Evolutionary conservation across 2,329 filamentous ascomycete genomes (phyloP), one percentile per base, ranked within the genome.

Genomic region (Hypomyces rosellus): DNA sequence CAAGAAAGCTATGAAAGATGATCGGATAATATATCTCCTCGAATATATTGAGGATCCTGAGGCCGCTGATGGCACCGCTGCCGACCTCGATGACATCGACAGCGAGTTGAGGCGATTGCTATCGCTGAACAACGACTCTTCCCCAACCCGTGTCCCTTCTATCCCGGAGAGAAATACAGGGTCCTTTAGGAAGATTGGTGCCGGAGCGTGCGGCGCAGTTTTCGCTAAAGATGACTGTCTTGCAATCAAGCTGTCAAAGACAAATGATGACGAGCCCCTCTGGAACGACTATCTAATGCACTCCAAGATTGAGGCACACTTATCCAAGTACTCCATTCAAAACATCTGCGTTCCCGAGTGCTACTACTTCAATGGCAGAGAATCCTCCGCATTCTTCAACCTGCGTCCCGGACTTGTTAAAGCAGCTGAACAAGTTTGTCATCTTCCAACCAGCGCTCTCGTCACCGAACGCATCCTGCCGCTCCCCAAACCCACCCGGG

Each of bases 401-500:
- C 9, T 43, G 2, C 41, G 46, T 22, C 55, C 48, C 2, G 12
- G 16, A 0, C 46, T 60, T 9, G 20, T 30, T 3, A 44, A 54
- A 11, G 48, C 50, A 12, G 57, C 54, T 12, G 3, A 41, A 9
- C 5, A 18, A 1, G 16, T 49, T 2, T 57, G 57, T 14, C 16
- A 55, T 5, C 1, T 61, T 4, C 62, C 60, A 2, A 56, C 60
- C 13, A 34, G 49, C 20, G 55, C 50, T 1, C 51, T 65, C 2
- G 22, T 59, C 12, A 53, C 54, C 0, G 58, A 64, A 37, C 53
- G 58, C 5, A 64, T 66, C 43, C 45, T 48, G 13, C 59, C 63
- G 6, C 57, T 66, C 3, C 58, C 61, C 2, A 33, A 54, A 14
- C 7, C 22, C 3, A 54, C 54, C n/a, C 57, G 62, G 3, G 38